Percentiles rank a stretch among this genome's conserved stretches.
Evolutionary conservation across 306 rosid genomes (phyloP).

Genomic region (Begonia loranthoides): DNA sequence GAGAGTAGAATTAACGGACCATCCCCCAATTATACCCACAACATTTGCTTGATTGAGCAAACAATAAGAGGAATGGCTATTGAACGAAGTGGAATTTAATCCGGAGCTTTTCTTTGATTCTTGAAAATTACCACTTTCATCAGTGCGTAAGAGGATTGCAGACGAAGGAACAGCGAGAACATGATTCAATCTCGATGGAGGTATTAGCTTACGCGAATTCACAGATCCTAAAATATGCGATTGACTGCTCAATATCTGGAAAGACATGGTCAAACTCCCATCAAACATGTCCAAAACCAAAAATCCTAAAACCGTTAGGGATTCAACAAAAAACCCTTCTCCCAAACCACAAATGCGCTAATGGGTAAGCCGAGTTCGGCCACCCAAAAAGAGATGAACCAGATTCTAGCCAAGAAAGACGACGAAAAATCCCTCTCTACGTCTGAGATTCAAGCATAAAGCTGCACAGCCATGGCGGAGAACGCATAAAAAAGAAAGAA

Average conservation of each 20-base stretch:
- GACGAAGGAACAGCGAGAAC: slow-evolving; percentile 43
- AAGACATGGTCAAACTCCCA: too few relatives aligned
- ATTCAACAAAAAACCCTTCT: slow-evolving; percentile 15
- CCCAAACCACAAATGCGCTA: slow-evolving; percentile 6
- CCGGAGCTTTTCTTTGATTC: too few relatives aligned
- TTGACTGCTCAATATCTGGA: slow-evolving; percentile 21
- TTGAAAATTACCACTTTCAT: too few relatives aligned
- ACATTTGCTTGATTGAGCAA: too few relatives aligned
- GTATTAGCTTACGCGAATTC: slow-evolving; percentile 20
- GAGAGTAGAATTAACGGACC: too few relatives aligned
- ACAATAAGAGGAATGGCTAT: too few relatives aligned
- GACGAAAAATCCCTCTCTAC: neutral
- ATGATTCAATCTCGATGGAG: slow-evolving; percentile 25
- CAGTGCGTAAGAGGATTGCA: too few relatives aligned
- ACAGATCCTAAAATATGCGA: slow-evolving; percentile 22
- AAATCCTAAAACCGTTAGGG: slow-evolving; percentile 15
- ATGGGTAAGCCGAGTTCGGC: neutral
- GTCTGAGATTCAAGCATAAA: neutral
- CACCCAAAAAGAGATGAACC: slow-evolving; percentile 1
- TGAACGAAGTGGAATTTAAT: too few relatives aligned
- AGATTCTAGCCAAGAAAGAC: too few relatives aligned
- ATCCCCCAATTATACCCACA: too few relatives aligned
- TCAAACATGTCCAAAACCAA: slow-evolving; percentile 22
- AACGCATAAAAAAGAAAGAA: too few relatives aligned
- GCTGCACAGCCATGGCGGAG: too few relatives aligned